A percentile compares a stretch with the other conserved stretches of the same genome.
phyloP scores from a whole-genome alignment of 1,284 basidiomycete genomes.

The Cryptococcus sp. region DNA sequence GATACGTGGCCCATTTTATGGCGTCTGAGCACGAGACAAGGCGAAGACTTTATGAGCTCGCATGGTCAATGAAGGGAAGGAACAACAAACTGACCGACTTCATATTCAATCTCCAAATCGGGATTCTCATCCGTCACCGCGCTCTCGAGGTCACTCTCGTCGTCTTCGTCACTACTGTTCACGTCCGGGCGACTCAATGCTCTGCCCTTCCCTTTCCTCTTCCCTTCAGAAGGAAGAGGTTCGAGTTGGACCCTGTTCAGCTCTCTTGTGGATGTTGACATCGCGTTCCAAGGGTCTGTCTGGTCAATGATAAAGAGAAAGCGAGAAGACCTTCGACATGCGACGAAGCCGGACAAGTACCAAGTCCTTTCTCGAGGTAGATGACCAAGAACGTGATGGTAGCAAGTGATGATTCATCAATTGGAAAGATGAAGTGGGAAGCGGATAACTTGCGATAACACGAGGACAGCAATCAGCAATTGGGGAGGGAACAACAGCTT shows the following conservation, averaged over 20 bases:
- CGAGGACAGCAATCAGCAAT: too few species aligned
- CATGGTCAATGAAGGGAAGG: too few species aligned
- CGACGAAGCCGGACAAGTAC: too few species aligned
- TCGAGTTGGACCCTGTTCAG: conserved; percentile 7
- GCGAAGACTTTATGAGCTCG: neutral
- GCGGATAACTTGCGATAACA: too few species aligned
- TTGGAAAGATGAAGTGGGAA: too few species aligned
- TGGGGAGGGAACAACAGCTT: too few species aligned
- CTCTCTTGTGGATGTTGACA: conserved; percentile 4
- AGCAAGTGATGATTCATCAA: too few species aligned
- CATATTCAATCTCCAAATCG: conserved; percentile 18
- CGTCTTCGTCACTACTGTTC: conserved; percentile 2
- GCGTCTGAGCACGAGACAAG: conserved; percentile 21
- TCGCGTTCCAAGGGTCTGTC: neutral
- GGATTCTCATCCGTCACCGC: conserved; percentile 11
- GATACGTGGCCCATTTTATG: conserved; percentile 34
- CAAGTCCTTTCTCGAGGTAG: too few species aligned
- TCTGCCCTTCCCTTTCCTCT: neutral
- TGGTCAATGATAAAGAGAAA: too few species aligned
- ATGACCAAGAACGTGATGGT: too few species aligned
- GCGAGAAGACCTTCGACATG: too few species aligned
- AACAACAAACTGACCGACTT: conserved; percentile 26
- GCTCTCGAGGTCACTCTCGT: conserved; percentile 22
- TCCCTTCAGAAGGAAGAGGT: neutral
- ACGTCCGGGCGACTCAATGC: neutral